These are phyloP conservation scores for Wickerhamiella siamensis DNA, from an alignment of 805 yeast genomes.

Conservation along the genomic window DNA sequence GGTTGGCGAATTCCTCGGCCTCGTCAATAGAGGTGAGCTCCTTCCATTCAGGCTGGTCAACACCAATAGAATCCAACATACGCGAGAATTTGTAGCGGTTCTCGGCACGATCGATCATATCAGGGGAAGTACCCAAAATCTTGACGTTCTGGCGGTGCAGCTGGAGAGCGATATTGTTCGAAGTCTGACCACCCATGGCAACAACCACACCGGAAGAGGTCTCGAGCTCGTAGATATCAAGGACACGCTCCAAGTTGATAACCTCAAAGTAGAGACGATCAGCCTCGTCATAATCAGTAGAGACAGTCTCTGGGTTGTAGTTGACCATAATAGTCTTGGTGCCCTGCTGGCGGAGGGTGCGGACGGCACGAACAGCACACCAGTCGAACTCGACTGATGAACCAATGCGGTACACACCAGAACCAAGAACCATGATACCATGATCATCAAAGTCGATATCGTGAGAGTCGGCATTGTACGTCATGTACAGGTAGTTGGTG, in stretches of 20 bases:
- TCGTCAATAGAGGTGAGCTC: constrained; percentile 86
- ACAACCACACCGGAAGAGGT: constrained; percentile 82
- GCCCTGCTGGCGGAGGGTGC: constrained; percentile 78
- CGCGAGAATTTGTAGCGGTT: constrained; percentile 95
- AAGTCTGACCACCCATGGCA: constrained; percentile 98
- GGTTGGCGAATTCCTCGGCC: constrained; percentile 84
- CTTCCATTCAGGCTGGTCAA: constrained; percentile 99
- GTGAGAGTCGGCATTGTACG: constrained; percentile 80
- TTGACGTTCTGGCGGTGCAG: constrained; percentile 89
- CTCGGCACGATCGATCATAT: constrained; percentile 96
- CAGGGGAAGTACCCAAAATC: constrained; percentile 93
- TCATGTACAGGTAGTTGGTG: constrained; percentile 88
- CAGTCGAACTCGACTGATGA: constrained; percentile 98
- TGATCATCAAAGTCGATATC: constrained; percentile 84
- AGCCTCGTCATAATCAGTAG: constrained; percentile 98
- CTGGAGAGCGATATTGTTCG: constrained; percentile 88
- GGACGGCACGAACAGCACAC: constrained; percentile 97
- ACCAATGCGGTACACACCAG: constrained; percentile 98
- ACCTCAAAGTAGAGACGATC: constrained; percentile 94
- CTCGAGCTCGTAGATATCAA: constrained; percentile 90
- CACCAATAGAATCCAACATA: constrained; percentile 91
- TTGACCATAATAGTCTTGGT: constrained; percentile 91
- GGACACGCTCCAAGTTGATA: constrained; percentile 80
- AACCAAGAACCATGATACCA: constrained; percentile 91
- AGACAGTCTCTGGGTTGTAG: constrained; percentile 96